phyloP scores from a whole-genome alignment of 331 rosid species.

The Rhamnella rubrinervis region DNA sequence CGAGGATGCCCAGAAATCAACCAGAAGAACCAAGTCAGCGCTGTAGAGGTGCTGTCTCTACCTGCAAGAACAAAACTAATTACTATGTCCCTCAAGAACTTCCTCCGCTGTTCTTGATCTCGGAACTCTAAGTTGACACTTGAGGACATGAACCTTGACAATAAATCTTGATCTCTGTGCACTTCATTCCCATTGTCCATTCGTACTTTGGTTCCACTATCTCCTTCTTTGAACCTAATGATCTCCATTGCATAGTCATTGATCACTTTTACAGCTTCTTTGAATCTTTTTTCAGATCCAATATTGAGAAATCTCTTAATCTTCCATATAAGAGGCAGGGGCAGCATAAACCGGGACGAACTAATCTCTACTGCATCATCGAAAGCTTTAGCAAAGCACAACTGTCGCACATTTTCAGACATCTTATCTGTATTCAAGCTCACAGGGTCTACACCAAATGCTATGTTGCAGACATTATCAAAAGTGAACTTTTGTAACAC shows the following conservation, averaged over 20 bases:
- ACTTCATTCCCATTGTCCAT: too few species aligned
- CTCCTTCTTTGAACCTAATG: conserved; percentile 16
- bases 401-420: not conserved
- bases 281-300: conserved; percentile 28
- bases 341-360: conserved; percentile 8
- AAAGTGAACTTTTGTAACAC: conserved; percentile 23
- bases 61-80: conserved; percentile 38
- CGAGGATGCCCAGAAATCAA: conserved; percentile 21
- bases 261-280: conserved; percentile 12
- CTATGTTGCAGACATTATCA: conserved; percentile 29
- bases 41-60: conserved; percentile 23
- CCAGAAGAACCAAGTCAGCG: conserved; percentile 41
- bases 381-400: conserved; percentile 21
- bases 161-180: conserved; percentile 14
- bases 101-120: conserved; percentile 10
- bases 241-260: conserved; percentile 19
- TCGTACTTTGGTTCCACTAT: not conserved
- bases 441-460: conserved; percentile 27
- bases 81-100: conserved; percentile 31
- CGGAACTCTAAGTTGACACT: not conserved
- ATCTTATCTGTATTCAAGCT: not conserved
- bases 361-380: conserved; percentile 17
- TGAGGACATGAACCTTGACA: conserved; percentile 27
- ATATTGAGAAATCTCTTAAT: conserved; percentile 20
- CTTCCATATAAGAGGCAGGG: conserved; percentile 27